Base-by-base conservation (phyloP, 2,329 filamentous ascomycete species). In the Gyromitra esculenta region DNA sequence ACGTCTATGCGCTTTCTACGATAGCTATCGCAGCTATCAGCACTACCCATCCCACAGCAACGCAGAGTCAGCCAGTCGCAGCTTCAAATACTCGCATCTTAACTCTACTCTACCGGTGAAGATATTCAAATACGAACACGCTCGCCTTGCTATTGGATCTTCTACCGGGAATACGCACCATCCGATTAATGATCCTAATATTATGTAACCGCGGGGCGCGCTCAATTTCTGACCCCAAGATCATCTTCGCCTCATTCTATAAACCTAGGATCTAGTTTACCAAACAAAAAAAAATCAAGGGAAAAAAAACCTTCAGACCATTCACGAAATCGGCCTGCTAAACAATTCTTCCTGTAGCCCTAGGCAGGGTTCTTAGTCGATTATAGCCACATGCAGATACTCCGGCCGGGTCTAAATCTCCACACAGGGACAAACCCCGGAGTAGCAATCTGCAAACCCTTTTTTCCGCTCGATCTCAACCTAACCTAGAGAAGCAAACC, bases 381-480 rank as follows among this genome's bases (percentile, higher is more conserved):
- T 75, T 75, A 75, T 71, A 70, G 41, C 72, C 72, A 21, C 52
- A 75, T 70, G 59, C 66, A 70, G 72, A 69, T 70, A 70, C 18
- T 52, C 72, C 41, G 72, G 66, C 59, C 72, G 59, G 72, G 72
- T 59, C 43, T 65, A 70, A 75, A 70, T 75, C 65, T 64, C 72
- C 59, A 75, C 64, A 70, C 72, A 71, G 62, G 72, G 72, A 65
- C 72, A 75, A 50, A 75, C 50, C 72, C 72, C 66, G 72, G 72
- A 56, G 68, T 18, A 43, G 68, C 57, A 71, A 71, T 71, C 68
- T 64, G 57, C 72, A 75, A 54, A 63, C 72, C 64, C 48, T 75
- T 69, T 74, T 69, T 74, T 45, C 57, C 65, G 56, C 48, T 64
- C 21, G 48, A 57, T 50, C 50, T 56, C 39, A 31, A 60, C 39